Evolutionary conservation across 371 early-diverging fungal genomes (phyloP).

Genomic region (Homolaphlyctis polyrhiza): DNA sequence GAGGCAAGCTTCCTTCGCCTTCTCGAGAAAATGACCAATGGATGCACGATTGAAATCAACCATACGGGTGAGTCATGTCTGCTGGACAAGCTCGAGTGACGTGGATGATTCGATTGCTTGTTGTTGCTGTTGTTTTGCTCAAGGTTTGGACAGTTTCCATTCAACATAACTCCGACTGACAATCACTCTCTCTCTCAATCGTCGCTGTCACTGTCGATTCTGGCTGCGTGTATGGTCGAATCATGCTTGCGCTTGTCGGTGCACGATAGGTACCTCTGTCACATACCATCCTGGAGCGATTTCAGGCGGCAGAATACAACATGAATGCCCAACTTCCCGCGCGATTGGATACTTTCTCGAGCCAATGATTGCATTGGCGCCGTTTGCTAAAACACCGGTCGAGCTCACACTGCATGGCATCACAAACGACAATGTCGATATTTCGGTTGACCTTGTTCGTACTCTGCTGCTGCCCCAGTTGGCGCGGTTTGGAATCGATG

Average conservation of each 20-base stretch:
- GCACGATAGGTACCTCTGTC: constrained; percentile 66
- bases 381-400: constrained; percentile 86
- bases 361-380: constrained; percentile 83
- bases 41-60: constrained; percentile 83
- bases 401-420: constrained; percentile 78
- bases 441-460: constrained; percentile 72
- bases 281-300: constrained; percentile 86
- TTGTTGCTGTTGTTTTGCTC: background rate
- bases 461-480: constrained; percentile 84
- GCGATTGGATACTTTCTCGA: constrained; percentile 91
- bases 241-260: background rate
- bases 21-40: constrained; percentile 90
- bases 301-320: constrained; percentile 77
- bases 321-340: constrained; percentile 73
- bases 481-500: constrained; percentile 78
- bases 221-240: background rate
- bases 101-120: background rate
- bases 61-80: constrained; percentile 66
- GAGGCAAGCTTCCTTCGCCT: constrained; percentile 84
- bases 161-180: too few species aligned
- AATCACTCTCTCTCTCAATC: too few species aligned
- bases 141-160: too few species aligned
- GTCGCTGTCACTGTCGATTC: too few species aligned
- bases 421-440: constrained; percentile 87
- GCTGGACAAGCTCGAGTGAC: too few species aligned